Base-by-base conservation (phyloP, 2,329 filamentous ascomycete species). In the Penicillium hesseltinei region DNA sequence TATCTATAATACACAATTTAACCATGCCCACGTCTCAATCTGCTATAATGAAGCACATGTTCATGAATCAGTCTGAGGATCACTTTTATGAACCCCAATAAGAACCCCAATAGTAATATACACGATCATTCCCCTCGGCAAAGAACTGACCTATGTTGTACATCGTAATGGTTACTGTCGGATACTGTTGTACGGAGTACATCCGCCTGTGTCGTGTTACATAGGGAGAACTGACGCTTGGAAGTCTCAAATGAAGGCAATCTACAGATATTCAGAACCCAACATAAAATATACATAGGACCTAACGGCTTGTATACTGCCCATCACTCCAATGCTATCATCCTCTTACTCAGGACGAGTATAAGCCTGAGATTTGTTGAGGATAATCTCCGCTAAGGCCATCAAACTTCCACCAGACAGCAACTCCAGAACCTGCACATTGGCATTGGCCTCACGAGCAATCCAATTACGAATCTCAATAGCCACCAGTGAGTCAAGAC, bases 21-120 rank as follows among this genome's bases (percentile, higher is more conserved):
- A 6, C 9, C n/a, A 39, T 6, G 15, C 4, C n/a, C 8, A 21
- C 33, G 15, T 17, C 33, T 39, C 8, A 39, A 39, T 17, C 42
- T 51, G 13, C 25, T 57, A 49, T 39, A 19, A 10, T 39, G 15
- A 17, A 35, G 13, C 36, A 19, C 36, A 39, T 38, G 9, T 39
- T 39, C 36, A 19, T 4, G 17, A 39, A 19, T 39, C 36, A 39
- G 36, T 11, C 9, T 19, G 4, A 19, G 4, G 4, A 19, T 5
- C 36, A 38, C n/a, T 47, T 10, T 66, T 65, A 48, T 74, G 68
- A 19, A 73, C 67, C 71, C 71, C 71, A n/a, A 75, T 64, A 2
- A 71, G 68, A 19, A 73, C 67, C 71, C 71, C 71, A n/a, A 75
- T 64, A 2, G 71, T 76, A 27, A 75, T 68, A 39, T 76, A 76